Evolutionary conservation across 176 grass and related monocot genomes (phyloP).

Genomic region (Cocos nucifera): DNA sequence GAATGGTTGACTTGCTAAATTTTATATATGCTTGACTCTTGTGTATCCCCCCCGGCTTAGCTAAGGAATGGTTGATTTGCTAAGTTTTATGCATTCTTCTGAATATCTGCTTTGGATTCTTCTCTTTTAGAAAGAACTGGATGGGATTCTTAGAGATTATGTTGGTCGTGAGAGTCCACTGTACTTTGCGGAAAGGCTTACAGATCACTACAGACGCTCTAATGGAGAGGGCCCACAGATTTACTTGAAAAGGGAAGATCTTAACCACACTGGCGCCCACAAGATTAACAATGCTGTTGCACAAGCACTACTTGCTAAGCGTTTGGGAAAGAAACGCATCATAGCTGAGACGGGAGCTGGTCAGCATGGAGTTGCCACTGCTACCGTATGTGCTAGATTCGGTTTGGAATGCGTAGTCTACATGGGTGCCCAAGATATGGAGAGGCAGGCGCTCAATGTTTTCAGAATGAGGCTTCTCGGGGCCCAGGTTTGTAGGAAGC

Average conservation of each 20-base stretch:
- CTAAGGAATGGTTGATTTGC: too few relatives aligned
- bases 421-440: slow-evolving; percentile 98
- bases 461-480: slow-evolving; percentile 98
- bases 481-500: slow-evolving; percentile 45
- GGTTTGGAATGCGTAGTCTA: slow-evolving; percentile 78
- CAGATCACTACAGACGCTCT: slow-evolving; percentile 52
- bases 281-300: slow-evolving; percentile 97
- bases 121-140: slow-evolving; percentile 48
- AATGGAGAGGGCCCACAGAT: slow-evolving; percentile 57
- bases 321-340: slow-evolving; percentile 77
- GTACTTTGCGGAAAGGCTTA: slow-evolving; percentile 90
- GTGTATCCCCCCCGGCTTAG: too few relatives aligned
- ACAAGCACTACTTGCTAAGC: slow-evolving; percentile 78
- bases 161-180: slow-evolving; percentile 90
- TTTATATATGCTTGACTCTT: too few relatives aligned
- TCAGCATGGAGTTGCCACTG: slow-evolving; percentile 90
- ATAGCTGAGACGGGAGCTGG: slow-evolving; percentile 92
- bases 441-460: slow-evolving; percentile 91
- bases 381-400: slow-evolving; percentile 82
- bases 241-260: slow-evolving; percentile 95
- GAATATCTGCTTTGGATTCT: background rate
- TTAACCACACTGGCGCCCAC: slow-evolving; percentile 95
- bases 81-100: background rate
- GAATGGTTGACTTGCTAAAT: too few relatives aligned
- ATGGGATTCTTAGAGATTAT: slow-evolving; percentile 79